Evolutionary conservation across 306 rosid species (phyloP).

Genomic region (Gynostemma pentaphyllum): DNA sequence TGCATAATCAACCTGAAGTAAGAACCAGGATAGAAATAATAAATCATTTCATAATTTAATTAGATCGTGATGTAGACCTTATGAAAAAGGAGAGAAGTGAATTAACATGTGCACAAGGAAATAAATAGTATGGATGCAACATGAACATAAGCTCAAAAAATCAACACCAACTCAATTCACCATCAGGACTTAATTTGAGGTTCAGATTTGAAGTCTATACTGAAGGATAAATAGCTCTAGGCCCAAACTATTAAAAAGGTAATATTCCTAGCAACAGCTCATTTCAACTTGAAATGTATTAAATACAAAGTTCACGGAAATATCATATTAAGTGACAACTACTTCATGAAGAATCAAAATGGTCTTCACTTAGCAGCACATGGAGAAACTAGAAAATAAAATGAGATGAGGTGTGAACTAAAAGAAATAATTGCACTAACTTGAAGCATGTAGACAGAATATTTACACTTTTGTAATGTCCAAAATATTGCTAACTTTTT

Average conservation of each 20-base stretch:
- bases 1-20: constrained; percentile 82
- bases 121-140: no score
- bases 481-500: neutral
- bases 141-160: no score
- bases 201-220: neutral
- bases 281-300: neutral
- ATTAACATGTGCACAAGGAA: neutral
- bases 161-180: neutral
- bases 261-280: neutral
- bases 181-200: neutral
- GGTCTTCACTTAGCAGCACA: neutral
- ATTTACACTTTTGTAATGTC: neutral
- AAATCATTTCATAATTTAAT: constrained; percentile 4
- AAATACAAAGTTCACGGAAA: neutral
- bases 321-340: neutral
- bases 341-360: neutral
- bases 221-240: neutral
- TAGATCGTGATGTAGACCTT: neutral
- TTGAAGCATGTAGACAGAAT: neutral
- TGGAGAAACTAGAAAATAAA: neutral
- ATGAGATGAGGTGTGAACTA: neutral
- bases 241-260: neutral
- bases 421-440: neutral
- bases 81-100: neutral
- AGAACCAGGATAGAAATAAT: constrained; percentile 3